Percentiles rank a stretch among this genome's conserved stretches.
Conservation (phyloP, 106 monocot genomes). For the Phalaenopsis equestris region DNA sequence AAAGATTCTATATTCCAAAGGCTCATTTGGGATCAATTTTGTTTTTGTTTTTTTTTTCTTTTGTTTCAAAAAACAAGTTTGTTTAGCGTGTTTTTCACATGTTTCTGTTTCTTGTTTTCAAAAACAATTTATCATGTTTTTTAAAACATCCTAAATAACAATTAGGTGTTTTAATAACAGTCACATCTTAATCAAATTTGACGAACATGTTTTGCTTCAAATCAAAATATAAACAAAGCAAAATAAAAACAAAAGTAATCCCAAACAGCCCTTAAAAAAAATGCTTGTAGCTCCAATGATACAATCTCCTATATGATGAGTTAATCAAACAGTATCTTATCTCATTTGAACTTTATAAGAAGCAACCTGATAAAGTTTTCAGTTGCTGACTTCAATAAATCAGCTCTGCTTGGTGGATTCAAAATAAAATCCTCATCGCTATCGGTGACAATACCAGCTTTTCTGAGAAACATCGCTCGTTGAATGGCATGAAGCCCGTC, state of each 20-base stretch:
- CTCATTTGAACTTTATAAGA: slow-evolving; percentile 6
- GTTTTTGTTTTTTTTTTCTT: no score
- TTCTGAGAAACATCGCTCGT: slow-evolving; percentile 64
- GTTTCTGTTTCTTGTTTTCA: no score
- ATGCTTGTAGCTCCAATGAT: background rate
- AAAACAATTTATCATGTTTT: no score
- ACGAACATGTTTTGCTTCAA: no score
- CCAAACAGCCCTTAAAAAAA: background rate
- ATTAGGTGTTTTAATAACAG: no score
- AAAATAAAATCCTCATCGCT: slow-evolving; percentile 75
- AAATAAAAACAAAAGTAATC: no score
- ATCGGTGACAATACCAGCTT: slow-evolving; percentile 80
- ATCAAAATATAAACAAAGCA: no score
- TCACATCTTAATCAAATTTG: no score
- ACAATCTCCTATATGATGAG: slow-evolving; percentile 3
- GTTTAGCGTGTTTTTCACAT: no score
- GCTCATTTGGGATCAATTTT: no score
- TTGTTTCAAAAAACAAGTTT: no score
- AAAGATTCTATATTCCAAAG: background rate
- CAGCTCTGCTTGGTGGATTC: slow-evolving; percentile 77
- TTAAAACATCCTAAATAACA: no score
- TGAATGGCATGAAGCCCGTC: slow-evolving; percentile 73
- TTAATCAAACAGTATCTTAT: background rate
- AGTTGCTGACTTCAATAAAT: slow-evolving; percentile 70
- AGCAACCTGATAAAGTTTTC: slow-evolving; percentile 64